Conservation (phyloP, 495 filamentous ascomycete genomes). For the Stereocaulon alpinum region DNA sequence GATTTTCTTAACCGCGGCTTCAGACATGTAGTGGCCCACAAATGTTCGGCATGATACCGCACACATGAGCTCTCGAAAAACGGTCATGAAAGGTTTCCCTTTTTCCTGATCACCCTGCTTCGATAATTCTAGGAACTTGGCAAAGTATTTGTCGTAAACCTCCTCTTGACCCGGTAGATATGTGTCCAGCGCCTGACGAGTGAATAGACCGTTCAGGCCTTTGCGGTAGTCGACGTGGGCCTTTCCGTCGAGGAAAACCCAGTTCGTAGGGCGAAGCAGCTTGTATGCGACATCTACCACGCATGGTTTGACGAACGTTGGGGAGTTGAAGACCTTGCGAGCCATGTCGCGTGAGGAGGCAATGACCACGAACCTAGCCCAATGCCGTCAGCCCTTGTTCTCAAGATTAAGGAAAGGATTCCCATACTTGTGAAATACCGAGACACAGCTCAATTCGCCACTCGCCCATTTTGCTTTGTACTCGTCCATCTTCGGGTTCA, state of each 20-base stretch:
- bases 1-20: slow-evolving; percentile 85
- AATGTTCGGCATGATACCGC: slow-evolving; percentile 92
- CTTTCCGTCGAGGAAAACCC: slow-evolving; percentile 96
- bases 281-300: slow-evolving; percentile 94
- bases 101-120: slow-evolving; percentile 52
- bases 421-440: slow-evolving; percentile 95
- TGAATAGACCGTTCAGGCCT: slow-evolving; percentile 90
- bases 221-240: slow-evolving; percentile 95
- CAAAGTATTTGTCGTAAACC: slow-evolving; percentile 80
- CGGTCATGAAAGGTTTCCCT: slow-evolving; percentile 77
- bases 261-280: slow-evolving; percentile 83
- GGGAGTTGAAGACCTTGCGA: slow-evolving; percentile 95
- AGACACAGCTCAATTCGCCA: slow-evolving; percentile 88
- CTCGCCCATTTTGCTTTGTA: slow-evolving; percentile 90
- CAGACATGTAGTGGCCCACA: slow-evolving; percentile 88
- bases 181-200: slow-evolving; percentile 71
- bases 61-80: slow-evolving; percentile 93
- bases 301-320: slow-evolving; percentile 85
- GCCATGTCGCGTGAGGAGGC: slow-evolving; percentile 93
- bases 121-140: slow-evolving; percentile 64
- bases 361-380: slow-evolving; percentile 83
- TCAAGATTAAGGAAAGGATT: not conserved
- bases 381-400: slow-evolving; percentile 1
- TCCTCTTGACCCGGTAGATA: slow-evolving; percentile 92
- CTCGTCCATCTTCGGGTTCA: slow-evolving; percentile 83